phyloP scores from a whole-genome alignment of 2,329 filamentous ascomycete species.

The Stachybotrys chartarum region DNA sequence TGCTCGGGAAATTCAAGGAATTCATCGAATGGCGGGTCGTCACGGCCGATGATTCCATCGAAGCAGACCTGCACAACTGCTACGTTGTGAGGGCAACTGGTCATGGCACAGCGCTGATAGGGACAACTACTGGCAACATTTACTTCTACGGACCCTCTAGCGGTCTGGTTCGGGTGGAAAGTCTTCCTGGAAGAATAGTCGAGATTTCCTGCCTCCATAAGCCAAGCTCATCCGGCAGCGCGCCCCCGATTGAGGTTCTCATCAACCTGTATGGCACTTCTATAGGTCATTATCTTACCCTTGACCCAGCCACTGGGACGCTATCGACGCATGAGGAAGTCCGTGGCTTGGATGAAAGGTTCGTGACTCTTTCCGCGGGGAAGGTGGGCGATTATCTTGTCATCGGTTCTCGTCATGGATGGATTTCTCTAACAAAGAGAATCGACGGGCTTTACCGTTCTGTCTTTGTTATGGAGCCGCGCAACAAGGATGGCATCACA shows the following conservation, averaged over 20 bases:
- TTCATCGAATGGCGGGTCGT: constrained; percentile 37
- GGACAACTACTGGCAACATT: constrained; percentile 39
- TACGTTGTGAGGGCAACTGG: constrained; percentile 36
- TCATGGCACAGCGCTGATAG: constrained; percentile 35
- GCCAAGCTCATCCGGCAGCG: neutral
- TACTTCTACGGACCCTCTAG: constrained; percentile 32
- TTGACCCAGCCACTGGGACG: constrained; percentile 23
- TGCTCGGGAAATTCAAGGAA: constrained; percentile 33
- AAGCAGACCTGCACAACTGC: constrained; percentile 35
- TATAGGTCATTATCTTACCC: constrained; percentile 33
- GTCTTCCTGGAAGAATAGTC: constrained; percentile 40
- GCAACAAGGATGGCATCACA: constrained; percentile 60
- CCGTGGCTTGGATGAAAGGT: constrained; percentile 36
- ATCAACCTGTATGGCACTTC: constrained; percentile 39
- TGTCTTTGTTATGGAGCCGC: constrained; percentile 28
- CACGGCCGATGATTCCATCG: constrained; percentile 21
- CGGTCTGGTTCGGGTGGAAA: constrained; percentile 25
- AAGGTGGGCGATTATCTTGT: constrained; percentile 34
- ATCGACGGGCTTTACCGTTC: constrained; percentile 17
- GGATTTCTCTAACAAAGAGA: constrained; percentile 27
- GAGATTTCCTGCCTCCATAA: constrained; percentile 37
- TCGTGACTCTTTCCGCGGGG: constrained; percentile 40
- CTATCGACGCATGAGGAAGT: constrained; percentile 22
- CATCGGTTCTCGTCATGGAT: constrained; percentile 48
- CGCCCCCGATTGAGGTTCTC: constrained; percentile 25